Base-by-base conservation (phyloP, 2,329 filamentous ascomycete genomes). In the Alternaria panax region DNA sequence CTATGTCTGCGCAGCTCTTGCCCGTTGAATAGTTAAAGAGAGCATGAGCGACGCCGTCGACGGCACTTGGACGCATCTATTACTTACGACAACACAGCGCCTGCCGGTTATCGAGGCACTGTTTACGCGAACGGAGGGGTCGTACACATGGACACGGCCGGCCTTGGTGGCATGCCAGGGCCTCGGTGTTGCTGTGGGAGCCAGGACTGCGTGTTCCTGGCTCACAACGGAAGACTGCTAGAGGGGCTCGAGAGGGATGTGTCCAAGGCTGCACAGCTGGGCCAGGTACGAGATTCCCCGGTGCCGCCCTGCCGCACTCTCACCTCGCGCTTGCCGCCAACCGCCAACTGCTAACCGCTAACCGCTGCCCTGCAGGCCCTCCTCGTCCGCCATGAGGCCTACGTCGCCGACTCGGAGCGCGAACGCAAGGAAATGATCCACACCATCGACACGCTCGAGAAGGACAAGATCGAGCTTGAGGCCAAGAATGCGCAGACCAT, bases 341-440 rank as follows among this genome's bases (percentile, higher is more conserved):
- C 88, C 53, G 91, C 71, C n/a, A n/a, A n/a, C n/a, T n/a, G n/a
- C n/a, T n/a, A n/a, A n/a, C n/a, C n/a, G 81, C 90, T 96, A 80
- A 96, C 88, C 53, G 91, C 71, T 64, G 61, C 69, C 87, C 80
- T 82, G 86, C 88, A 98, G 95, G 93, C 93, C 60, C 85, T 99
- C 57, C 87, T 99, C 41, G 88, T 90, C 65, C 90, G 94, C 71
- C 93, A 99, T 86, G 93, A 98, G 83, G 88, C 91, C 60, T 97
- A 96, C 80, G 94, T 97, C 85, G 90, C 90, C 68, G 92, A 97
- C 78, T 92, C 93, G 60, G 93, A 97, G 82, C 88, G 88, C 69
- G 93, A 97, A 76, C 91, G 93, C 61, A 82, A 84, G 62, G 87
- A 89, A 62, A 88, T 97, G 80, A 85, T 87, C 43, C 79, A 82